Conservation (phyloP, 495 filamentous ascomycete species). For the Penicillium waksmanii region DNA sequence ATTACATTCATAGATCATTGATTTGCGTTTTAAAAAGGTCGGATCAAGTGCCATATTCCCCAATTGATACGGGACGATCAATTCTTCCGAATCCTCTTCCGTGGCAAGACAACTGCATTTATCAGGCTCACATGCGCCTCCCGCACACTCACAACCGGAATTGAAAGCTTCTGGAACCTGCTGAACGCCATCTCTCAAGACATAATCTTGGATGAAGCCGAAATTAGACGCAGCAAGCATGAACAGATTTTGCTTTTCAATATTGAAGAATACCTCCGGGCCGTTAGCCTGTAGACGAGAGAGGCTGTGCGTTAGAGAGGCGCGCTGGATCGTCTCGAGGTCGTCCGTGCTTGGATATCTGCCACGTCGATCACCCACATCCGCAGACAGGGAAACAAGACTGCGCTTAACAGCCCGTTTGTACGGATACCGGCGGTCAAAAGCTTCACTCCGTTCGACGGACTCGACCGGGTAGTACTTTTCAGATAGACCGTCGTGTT, state of each 20-base stretch:
- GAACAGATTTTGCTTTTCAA: conserved; percentile 28
- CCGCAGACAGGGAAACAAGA: conserved; percentile 13
- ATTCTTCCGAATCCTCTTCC: conserved; percentile 40
- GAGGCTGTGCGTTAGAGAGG: background rate
- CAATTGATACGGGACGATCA: conserved; percentile 42
- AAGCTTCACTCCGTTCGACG: background rate
- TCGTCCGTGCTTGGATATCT: background rate
- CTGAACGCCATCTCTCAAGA: conserved; percentile 39
- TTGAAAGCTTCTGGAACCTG: conserved; percentile 40
- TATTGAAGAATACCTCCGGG: conserved; percentile 28
- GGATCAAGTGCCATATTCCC: conserved; percentile 23
- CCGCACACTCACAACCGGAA: conserved; percentile 43
- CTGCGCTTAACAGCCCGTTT: background rate
- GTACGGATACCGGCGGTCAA: background rate
- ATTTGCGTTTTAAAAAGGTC: conserved; percentile 36
- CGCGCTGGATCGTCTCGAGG: background rate
- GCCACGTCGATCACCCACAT: background rate
- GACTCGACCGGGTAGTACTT: background rate
- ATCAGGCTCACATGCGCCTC: conserved; percentile 31
- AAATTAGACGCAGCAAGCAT: conserved; percentile 39
- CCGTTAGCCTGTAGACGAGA: conserved; percentile 15
- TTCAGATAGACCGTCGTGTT: background rate
- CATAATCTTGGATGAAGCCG: conserved; percentile 48
- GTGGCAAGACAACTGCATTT: conserved; percentile 44
- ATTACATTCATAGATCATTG: conserved; percentile 83